Evolutionary conservation across 352 stramenopile genomes (phyloP), one percentile per base, ranked within the genome.

Genomic region (Thraustochytrium striatum): DNA sequence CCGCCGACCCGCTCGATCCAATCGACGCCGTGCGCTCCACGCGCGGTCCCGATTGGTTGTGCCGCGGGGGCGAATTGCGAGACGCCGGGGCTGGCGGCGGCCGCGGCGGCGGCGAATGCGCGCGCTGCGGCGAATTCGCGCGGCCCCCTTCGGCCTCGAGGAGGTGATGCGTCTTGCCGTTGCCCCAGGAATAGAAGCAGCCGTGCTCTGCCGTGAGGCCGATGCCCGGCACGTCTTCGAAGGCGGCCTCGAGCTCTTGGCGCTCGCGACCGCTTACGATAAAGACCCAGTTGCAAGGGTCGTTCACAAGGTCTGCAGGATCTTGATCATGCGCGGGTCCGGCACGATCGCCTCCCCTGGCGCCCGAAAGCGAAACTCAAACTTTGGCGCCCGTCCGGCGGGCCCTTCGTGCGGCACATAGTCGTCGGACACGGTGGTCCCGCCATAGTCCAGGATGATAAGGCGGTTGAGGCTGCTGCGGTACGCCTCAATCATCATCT

Each of bases 161-260:
- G n/a, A n/a, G n/a, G n/a, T n/a, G n/a, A n/a, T n/a, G n/a, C n/a
- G n/a, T n/a, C n/a, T n/a, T n/a, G n/a, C n/a, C n/a, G n/a, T n/a
- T n/a, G n/a, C n/a, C n/a, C n/a, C n/a, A n/a, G n/a, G n/a, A n/a
- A 84, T 99, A 98, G 84, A 98, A 94, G 87, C 98, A 99, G 9
- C 96, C 96, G 84, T 99, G 95, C 84, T 99, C 96, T 25, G 95
- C 95, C 3, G 94, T 96, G 36, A 99, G 85, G 57, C 96, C 96
- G 28, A 99, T 86, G 47, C 94, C 90, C 30, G 92, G 90, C 41
- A 98, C 93, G n/a, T 91, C 91, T 3, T 92, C 92, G 32, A 99
- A 85, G 0, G 89, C 95, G 65, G 94, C 92, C 58, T 97, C 91
- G 62, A 99, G 78, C 81, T 97, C 94, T 47, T 91, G 87, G 28